A percentile compares a stretch with the other conserved stretches of the same genome.
phyloP scores from a whole-genome alignment of 2,329 filamentous ascomycete species.

The Fonsecaea nubica region DNA sequence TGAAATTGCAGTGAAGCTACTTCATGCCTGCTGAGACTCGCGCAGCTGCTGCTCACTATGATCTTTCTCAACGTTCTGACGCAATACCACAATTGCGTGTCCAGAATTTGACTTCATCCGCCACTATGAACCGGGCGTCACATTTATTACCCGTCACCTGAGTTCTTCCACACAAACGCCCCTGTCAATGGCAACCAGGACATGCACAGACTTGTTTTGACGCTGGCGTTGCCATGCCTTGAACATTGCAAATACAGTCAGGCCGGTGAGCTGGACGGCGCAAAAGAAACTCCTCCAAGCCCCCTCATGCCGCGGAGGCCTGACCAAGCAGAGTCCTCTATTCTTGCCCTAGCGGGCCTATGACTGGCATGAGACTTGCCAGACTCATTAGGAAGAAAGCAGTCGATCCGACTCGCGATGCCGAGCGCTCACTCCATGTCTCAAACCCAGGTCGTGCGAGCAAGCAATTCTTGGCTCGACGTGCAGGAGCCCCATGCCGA shows the following conservation, averaged over 20 bases:
- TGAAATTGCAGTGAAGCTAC: slow-evolving; percentile 11
- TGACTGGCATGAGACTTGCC: neutral
- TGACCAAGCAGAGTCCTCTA: too few relatives aligned
- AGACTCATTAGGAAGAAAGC: neutral
- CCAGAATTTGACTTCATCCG: neutral
- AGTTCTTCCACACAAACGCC: neutral
- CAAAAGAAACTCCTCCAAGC: neutral
- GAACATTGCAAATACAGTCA: neutral
- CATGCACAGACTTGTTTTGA: neutral
- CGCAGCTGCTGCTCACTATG: neutral
- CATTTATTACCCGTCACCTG: neutral
- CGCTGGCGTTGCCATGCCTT: neutral
- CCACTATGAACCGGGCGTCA: neutral
- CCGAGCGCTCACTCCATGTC: neutral
- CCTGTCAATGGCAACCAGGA: neutral
- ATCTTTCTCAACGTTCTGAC: neutral
- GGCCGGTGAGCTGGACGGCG: neutral
- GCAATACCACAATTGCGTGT: neutral
- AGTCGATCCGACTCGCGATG: neutral
- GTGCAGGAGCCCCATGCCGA: neutral
- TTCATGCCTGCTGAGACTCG: neutral
- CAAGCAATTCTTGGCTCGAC: neutral
- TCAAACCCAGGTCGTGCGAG: slow-evolving; percentile 1
- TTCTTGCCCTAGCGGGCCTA: neutral
- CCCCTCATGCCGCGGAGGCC: neutral